These are phyloP conservation scores for Eimeria sp. DNA, from an alignment of 169 alveolate species.

Conservation along the genomic window DNA sequence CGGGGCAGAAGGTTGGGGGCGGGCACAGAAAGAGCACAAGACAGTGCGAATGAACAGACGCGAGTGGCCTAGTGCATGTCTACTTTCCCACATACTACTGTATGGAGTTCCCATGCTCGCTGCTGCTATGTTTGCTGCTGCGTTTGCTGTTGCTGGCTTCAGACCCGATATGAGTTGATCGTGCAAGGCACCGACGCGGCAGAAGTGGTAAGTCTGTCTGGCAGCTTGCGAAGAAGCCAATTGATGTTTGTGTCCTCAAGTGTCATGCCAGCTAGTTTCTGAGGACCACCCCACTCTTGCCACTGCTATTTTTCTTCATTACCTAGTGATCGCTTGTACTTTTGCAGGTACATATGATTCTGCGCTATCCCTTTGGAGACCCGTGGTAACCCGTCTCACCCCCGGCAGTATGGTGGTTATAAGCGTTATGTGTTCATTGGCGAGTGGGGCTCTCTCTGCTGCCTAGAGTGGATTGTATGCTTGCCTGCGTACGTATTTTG, in stretches of 20 bases:
- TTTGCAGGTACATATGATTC: too few relatives aligned
- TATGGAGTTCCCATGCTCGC: too few relatives aligned
- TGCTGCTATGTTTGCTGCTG: background rate
- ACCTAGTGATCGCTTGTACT: background rate
- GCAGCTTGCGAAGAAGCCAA: too few relatives aligned
- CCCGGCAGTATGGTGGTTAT: too few relatives aligned
- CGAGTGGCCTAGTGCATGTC: too few relatives aligned
- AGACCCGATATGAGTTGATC: slow-evolving; percentile 54
- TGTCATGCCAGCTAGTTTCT: background rate
- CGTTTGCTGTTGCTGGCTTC: background rate
- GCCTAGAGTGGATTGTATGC: background rate
- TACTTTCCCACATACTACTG: too few relatives aligned
- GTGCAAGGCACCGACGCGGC: slow-evolving; percentile 65
- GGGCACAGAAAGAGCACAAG: background rate
- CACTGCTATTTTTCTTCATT: background rate
- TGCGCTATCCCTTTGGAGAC: too few relatives aligned
- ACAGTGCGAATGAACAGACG: background rate
- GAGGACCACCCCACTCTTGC: background rate
- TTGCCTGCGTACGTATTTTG: background rate
- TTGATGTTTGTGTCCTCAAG: background rate
- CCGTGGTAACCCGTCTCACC: too few relatives aligned
- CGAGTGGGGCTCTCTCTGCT: background rate
- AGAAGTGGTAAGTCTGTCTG: background rate
- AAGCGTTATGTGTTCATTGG: background rate
- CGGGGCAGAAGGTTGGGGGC: too few relatives aligned